Evolutionary conservation across 2,329 filamentous ascomycete species (phyloP), one percentile per base, ranked within the genome.

Genomic region (Paracorniculantispora psalliotae): DNA sequence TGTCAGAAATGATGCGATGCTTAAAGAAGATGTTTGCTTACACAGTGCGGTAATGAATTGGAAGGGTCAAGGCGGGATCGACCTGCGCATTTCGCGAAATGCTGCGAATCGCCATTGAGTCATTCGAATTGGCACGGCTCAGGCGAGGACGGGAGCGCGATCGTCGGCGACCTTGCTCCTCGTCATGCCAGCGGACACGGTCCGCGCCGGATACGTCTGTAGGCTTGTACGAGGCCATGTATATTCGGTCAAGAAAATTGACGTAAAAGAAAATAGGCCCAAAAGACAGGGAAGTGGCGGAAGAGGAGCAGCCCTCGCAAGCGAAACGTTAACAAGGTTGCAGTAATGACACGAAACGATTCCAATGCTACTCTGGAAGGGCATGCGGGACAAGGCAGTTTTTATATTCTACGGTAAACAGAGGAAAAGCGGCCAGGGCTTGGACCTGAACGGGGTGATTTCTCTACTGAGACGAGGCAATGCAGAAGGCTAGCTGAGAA

Each of bases 21-120:
- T 30, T 10, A 26, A 35, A 55, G 17, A 25, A 30, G 56, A 37
- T 19, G 10, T 48, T 21, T 5, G 19, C 75, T 75, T 75, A 82
- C 72, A 82, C 70, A 3, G 79, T 82, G 47, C 80, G 77, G 65
- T 83, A 83, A 62, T 81, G 77, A 56, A 82, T 80, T n/a, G 80
- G 80, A 51, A 82, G 68, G 2, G 67, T 65, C 8, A 67, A 15
- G 5, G 66, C 62, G 2, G 68, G 68, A 49, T 69, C 68, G 33
- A 68, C 63, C 3, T 56, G 60, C 3, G 56, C 57, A 33, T 33
- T 33, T 13, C 67, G 59, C 13, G 73, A 74, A 37, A 73, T 67
- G 48, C 73, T 74, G 55, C 70, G 73, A 59, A 77, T 77, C 44
- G 73, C 76, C 65, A 78, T 68, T 1, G 75, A 77, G 43, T 74